Conservation (phyloP, 2,329 filamentous ascomycete species). For the Mariannaea elegans region DNA sequence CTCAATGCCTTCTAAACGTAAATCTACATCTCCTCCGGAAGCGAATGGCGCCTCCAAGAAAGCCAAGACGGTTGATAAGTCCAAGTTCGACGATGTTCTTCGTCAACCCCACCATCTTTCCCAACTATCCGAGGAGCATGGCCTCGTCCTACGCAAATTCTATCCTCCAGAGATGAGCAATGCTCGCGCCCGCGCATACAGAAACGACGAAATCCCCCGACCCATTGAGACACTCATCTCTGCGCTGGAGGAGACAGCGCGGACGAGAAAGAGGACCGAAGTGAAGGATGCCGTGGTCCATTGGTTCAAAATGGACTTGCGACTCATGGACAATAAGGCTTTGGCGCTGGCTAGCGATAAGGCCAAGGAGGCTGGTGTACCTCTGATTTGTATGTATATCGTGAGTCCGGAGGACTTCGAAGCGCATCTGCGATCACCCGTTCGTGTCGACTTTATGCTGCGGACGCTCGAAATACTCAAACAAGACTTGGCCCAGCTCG, state of each 20-base stretch:
- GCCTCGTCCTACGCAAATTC: slow-evolving; percentile 76
- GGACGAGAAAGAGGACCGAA: slow-evolving; percentile 59
- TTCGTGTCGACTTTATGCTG: slow-evolving; percentile 83
- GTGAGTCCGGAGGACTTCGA: slow-evolving; percentile 85
- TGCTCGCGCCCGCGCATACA: slow-evolving; percentile 78
- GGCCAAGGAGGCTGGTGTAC: slow-evolving; percentile 73
- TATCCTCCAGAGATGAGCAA: slow-evolving; percentile 91
- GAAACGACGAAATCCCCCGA: slow-evolving; percentile 70
- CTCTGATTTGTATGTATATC: slow-evolving; percentile 80
- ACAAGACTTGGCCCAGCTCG: slow-evolving; percentile 71
- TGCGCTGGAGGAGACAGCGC: slow-evolving; percentile 68
- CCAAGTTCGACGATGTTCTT: slow-evolving; percentile 43
- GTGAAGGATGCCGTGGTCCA: slow-evolving; percentile 76
- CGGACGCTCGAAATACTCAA: slow-evolving; percentile 73
- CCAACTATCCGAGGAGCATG: slow-evolving; percentile 60
- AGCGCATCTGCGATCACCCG: slow-evolving; percentile 78
- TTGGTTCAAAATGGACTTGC: slow-evolving; percentile 90
- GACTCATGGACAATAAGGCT: slow-evolving; percentile 76
- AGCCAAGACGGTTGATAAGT: slow-evolving; percentile 42
- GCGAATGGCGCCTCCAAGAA: slow-evolving; percentile 43
- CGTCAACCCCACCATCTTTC: slow-evolving; percentile 57
- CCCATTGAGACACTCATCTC: slow-evolving; percentile 75
- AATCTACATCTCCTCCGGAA: slow-evolving; percentile 31
- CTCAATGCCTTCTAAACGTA: slow-evolving; percentile 47
- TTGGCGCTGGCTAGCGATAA: slow-evolving; percentile 71